Evolutionary conservation across 2,329 filamentous ascomycete genomes (phyloP).

Genomic region (Epichloe elymi): DNA sequence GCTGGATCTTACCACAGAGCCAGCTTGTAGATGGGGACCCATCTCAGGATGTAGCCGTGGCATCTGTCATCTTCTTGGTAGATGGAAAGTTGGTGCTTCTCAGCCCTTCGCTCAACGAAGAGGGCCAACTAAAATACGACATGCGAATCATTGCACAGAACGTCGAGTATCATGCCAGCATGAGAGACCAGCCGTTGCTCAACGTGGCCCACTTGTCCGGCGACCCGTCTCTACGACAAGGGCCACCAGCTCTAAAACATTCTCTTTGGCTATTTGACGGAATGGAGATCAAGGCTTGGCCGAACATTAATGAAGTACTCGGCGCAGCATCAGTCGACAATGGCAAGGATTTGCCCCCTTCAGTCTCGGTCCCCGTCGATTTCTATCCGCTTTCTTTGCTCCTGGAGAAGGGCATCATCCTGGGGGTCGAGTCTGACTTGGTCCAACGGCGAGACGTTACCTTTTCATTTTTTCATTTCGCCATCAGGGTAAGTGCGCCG

Average conservation of each 20-base stretch:
- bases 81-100: conserved; percentile 91
- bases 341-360: conserved; percentile 55
- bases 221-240: conserved; percentile 12
- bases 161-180: conserved; percentile 87
- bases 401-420: conserved; percentile 75
- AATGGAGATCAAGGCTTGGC: conserved; percentile 73
- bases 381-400: conserved; percentile 88
- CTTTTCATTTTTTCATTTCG: conserved; percentile 81
- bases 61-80: conserved; percentile 89
- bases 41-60: conserved; percentile 85
- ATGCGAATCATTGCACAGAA: conserved; percentile 96
- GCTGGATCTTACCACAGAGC: conserved; percentile 87
- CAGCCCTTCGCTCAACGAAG: conserved; percentile 71
- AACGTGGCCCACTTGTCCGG: conserved; percentile 18
- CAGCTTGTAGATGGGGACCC: conserved; percentile 86
- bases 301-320: conserved; percentile 74
- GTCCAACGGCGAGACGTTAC: conserved; percentile 85
- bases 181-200: conserved; percentile 62
- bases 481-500: conserved; percentile 58
- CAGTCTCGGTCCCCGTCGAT: conserved; percentile 72
- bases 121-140: conserved; percentile 85
- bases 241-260: conserved; percentile 50
- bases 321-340: conserved; percentile 53
- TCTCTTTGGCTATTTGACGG: conserved; percentile 95
- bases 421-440: conserved; percentile 84